Evolutionary conservation across 1,284 basidiomycete genomes (phyloP), one percentile per base, ranked within the genome.

Genomic region (Apiotrichum laibachii): DNA sequence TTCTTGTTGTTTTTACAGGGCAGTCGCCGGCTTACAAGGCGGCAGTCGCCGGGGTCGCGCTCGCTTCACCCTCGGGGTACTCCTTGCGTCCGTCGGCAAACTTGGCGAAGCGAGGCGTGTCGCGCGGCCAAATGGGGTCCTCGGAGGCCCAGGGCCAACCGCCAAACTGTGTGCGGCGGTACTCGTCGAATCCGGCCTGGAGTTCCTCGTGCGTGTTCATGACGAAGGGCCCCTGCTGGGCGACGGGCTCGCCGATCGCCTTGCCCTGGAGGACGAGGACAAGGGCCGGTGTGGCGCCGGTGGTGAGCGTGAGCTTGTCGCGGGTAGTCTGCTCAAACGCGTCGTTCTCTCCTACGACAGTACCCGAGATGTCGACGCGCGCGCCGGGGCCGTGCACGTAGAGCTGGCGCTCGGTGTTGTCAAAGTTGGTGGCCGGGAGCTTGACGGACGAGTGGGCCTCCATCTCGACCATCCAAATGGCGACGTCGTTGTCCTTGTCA

Each of bases 191-290:
- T 4, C 56, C 56, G 42, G 55, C 45, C 53, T 58, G 50, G 35
- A 62, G 50, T 26, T 62, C 60, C 12, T 51, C 26, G 35, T 62
- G 50, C 18, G 60, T 55, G 56, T 62, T 62, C 56, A 56, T 58
- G 46, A 62, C 60, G 31, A 62, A 62, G 2, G 60, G 60, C 3
- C 60, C 60, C 7, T 55, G 54, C 53, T 56, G 33, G 19, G 51
- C 56, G 34, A 62, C 42, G 16, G 60, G 60, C 53, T 62, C 60
- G 53, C 35, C 50, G n/a, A 62, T 58, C 2, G 52, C 49, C 19
- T 40, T 42, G 45, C 56, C 60, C 56, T 62, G 60, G 31, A 62
- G 54, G 15, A 62, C 35, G 19, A 62, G 56, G 21, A 62, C 45
- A 15, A 22, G 26, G 15, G 47, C 54, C 13, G 53, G 18, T 6